Conservation (phyloP, 1,284 basidiomycete species). For the Ganoderma leucocontextum region DNA sequence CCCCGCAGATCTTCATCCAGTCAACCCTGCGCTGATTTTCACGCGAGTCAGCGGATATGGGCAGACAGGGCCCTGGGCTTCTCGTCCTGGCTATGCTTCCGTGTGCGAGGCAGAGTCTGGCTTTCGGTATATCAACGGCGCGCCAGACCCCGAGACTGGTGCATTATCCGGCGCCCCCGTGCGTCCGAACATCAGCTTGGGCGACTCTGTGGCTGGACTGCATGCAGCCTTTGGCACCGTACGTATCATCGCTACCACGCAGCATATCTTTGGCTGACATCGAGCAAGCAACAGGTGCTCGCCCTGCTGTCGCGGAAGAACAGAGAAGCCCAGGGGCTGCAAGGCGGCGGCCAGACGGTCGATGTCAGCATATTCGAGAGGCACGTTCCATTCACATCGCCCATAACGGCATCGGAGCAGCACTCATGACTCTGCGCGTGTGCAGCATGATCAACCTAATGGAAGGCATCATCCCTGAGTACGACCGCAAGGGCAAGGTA, state of each 20-base stretch:
- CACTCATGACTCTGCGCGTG: neutral
- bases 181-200: slow-evolving; percentile 74
- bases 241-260: slow-evolving; percentile 28
- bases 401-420: slow-evolving; percentile 13
- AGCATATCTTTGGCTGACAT: neutral
- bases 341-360: slow-evolving; percentile 62
- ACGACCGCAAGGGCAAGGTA: slow-evolving; percentile 73
- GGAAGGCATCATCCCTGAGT: slow-evolving; percentile 81
- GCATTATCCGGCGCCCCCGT: slow-evolving; percentile 67
- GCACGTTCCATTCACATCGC: slow-evolving; percentile 41
- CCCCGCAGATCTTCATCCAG: slow-evolving; percentile 59
- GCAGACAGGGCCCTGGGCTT: slow-evolving; percentile 76
- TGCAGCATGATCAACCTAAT: slow-evolving; percentile 75
- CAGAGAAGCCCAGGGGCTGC: slow-evolving; percentile 46
- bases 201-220: slow-evolving; percentile 74
- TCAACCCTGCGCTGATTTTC: slow-evolving; percentile 72
- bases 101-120: slow-evolving; percentile 80
- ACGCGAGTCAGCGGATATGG: slow-evolving; percentile 79
- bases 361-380: slow-evolving; percentile 80
- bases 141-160: slow-evolving; percentile 60
- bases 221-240: slow-evolving; percentile 80
- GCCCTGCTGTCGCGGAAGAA: slow-evolving; percentile 69
- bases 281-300: slow-evolving; percentile 56
- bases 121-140: slow-evolving; percentile 76
- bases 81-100: slow-evolving; percentile 73